Conservation (phyloP, 805 yeast genomes). For the Kodamaea hsintzibuensis region DNA sequence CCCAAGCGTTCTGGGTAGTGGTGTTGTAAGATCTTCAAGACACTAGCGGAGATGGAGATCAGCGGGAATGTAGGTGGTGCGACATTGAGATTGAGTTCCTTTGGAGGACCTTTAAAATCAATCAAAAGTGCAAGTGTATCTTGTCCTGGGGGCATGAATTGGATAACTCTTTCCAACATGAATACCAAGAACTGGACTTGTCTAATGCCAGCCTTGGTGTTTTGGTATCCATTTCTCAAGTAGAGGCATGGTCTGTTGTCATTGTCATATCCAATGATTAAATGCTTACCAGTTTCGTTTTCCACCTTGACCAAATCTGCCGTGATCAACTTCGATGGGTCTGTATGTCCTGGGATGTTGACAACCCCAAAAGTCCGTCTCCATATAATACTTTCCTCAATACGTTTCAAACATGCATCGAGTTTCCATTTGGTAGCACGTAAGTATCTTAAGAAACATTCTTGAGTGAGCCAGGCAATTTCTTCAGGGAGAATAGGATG, state of each 20-base stretch:
- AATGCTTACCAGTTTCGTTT: constrained; percentile 54
- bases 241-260: constrained; percentile 55
- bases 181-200: constrained; percentile 59
- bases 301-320: constrained; percentile 48
- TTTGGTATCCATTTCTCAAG: constrained; percentile 55
- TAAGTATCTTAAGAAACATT: constrained; percentile 52
- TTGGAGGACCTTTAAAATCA: constrained; percentile 55
- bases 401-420: constrained; percentile 43
- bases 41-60: constrained; percentile 66
- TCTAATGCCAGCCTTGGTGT: constrained; percentile 50
- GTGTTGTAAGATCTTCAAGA: constrained; percentile 87
- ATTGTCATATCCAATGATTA: constrained; percentile 55
- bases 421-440: constrained; percentile 54
- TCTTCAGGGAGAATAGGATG: constrained; percentile 28
- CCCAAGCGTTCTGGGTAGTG: constrained; percentile 98
- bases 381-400: constrained; percentile 53
- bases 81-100: constrained; percentile 56
- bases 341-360: constrained; percentile 25
- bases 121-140: constrained; percentile 55
- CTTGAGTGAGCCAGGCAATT: constrained; percentile 50
- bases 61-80: constrained; percentile 46
- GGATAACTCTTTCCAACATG: constrained; percentile 55
- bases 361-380: constrained; percentile 54
- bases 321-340: constrained; percentile 28
- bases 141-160: constrained; percentile 59